These are phyloP conservation scores for Plasmodium gonderi DNA, from an alignment of 169 alveolate species.

Conservation along the genomic window DNA sequence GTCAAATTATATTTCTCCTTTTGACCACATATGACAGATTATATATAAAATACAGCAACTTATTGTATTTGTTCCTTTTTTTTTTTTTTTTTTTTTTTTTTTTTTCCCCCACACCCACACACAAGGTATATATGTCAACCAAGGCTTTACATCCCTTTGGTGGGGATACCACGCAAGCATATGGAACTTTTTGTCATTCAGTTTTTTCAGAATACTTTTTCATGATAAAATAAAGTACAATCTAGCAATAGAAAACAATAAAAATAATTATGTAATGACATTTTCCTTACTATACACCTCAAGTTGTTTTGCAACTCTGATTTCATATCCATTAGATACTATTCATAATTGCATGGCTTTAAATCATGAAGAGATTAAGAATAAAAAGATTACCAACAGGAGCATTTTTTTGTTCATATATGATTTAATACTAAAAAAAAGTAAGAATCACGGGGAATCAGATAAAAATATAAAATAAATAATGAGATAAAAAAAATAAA, in stretches of 20 bases:
- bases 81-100: not conserved
- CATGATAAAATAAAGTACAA: constrained; percentile 53
- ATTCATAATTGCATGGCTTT: constrained; percentile 38
- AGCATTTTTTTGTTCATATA: constrained; percentile 34
- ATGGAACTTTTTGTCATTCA: constrained; percentile 52
- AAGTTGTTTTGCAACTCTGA: constrained; percentile 42
- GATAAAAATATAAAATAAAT: no score
- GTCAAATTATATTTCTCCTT: no score
- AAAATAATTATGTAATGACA: constrained; percentile 5
- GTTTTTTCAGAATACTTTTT: constrained; percentile 52
- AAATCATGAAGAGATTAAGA: constrained; percentile 43
- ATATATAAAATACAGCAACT: no score
- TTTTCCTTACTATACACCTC: constrained; percentile 47
- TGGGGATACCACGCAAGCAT: constrained; percentile 72
- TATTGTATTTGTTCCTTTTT: no score
- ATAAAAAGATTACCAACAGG: constrained; percentile 29
- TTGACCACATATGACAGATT: no score
- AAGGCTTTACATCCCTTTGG: constrained; percentile 65
- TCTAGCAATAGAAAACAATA: constrained; percentile 16
- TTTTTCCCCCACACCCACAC: not conserved
- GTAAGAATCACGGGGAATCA: constrained; percentile 15
- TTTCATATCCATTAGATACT: constrained; percentile 51
- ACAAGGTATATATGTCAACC: constrained; percentile 47
- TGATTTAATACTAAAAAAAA: constrained; percentile 31
- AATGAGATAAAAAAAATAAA: no score